These are phyloP conservation scores for Eremomyces bilateralis DNA, from an alignment of 495 filamentous ascomycete species.

Conservation along the genomic window DNA sequence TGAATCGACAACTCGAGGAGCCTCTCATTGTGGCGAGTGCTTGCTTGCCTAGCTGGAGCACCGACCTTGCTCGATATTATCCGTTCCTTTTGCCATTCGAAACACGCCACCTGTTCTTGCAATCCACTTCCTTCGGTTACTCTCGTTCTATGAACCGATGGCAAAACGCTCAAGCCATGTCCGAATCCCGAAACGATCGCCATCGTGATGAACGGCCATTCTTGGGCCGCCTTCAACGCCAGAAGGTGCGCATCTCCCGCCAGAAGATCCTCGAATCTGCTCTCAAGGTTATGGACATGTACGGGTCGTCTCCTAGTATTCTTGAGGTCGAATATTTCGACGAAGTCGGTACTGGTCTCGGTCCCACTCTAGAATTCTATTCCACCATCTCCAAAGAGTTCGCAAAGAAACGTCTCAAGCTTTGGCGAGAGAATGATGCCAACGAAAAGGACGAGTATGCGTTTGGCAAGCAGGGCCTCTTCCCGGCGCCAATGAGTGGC, in stretches of 20 bases:
- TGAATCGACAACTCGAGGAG: constrained; percentile 93
- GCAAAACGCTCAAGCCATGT: constrained; percentile 73
- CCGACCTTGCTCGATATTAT: constrained; percentile 87
- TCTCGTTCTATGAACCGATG: constrained; percentile 92
- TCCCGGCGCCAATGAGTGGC: constrained; percentile 80
- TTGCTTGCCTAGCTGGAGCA: constrained; percentile 89
- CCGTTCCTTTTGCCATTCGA: constrained; percentile 99
- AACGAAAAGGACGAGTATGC: constrained; percentile 58
- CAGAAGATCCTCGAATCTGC: constrained; percentile 88
- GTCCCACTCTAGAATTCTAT: constrained; percentile 95
- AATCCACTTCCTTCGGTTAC: constrained; percentile 96
- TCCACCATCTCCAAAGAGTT: constrained; percentile 96
- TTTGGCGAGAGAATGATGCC: constrained; percentile 89
- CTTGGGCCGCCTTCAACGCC: constrained; percentile 81
- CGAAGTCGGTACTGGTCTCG: constrained; percentile 90
- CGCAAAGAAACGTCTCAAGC: constrained; percentile 83
- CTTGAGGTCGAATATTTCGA: constrained; percentile 98
- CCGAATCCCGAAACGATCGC: constrained; percentile 58
- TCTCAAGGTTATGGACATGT: constrained; percentile 98
- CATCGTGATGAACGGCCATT: constrained; percentile 76
- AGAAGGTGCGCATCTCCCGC: constrained; percentile 92
- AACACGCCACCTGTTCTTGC: constrained; percentile 88
- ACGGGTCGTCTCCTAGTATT: constrained; percentile 84
- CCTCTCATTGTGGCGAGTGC: constrained; percentile 96
- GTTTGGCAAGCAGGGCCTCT: constrained; percentile 66